phyloP scores from a whole-genome alignment of 2,329 filamentous ascomycete genomes.

The Xylaria sp. region DNA sequence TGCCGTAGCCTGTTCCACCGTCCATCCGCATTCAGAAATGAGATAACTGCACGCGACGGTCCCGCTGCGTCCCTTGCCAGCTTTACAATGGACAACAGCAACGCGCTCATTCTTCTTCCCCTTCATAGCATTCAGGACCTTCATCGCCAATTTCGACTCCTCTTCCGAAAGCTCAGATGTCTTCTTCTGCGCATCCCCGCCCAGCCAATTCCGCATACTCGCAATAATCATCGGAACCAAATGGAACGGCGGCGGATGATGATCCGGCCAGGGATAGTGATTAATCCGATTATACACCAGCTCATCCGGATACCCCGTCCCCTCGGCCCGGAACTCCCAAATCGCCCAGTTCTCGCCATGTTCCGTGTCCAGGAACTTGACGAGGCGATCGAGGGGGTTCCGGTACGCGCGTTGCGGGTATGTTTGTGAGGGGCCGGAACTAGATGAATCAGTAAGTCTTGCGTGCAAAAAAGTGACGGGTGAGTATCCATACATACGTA shows the following conservation, averaged over 20 bases:
- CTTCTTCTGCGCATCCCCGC: constrained; percentile 42
- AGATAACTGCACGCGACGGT: constrained; percentile 84
- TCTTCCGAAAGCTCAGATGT: constrained; percentile 16
- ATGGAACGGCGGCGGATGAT: constrained; percentile 90
- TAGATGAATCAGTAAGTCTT: constrained; percentile 35
- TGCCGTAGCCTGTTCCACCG: constrained; percentile 46
- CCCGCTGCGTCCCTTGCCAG: constrained; percentile 89
- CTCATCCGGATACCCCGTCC: constrained; percentile 88
- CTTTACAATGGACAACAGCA: constrained; percentile 93
- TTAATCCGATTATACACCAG: constrained; percentile 80
- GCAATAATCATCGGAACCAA: constrained; percentile 85
- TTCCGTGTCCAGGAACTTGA: constrained; percentile 79
- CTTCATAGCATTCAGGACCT: constrained; percentile 31
- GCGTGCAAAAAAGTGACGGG: no score
- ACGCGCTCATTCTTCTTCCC: constrained; percentile 51
- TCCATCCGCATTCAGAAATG: constrained; percentile 73
- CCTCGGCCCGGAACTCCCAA: constrained; percentile 96
- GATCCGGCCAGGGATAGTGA: constrained; percentile 95
- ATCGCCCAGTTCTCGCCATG: constrained; percentile 86
- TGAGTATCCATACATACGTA: no score
- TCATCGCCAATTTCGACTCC: constrained; percentile 23
- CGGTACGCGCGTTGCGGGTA: constrained; percentile 91
- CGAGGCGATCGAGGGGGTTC: constrained; percentile 82
- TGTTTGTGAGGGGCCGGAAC: constrained; percentile 82
- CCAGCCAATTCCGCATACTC: constrained; percentile 86